These are phyloP conservation scores for Agaricales sp. DNA, from an alignment of 1,284 basidiomycete species.

Conservation along the genomic window DNA sequence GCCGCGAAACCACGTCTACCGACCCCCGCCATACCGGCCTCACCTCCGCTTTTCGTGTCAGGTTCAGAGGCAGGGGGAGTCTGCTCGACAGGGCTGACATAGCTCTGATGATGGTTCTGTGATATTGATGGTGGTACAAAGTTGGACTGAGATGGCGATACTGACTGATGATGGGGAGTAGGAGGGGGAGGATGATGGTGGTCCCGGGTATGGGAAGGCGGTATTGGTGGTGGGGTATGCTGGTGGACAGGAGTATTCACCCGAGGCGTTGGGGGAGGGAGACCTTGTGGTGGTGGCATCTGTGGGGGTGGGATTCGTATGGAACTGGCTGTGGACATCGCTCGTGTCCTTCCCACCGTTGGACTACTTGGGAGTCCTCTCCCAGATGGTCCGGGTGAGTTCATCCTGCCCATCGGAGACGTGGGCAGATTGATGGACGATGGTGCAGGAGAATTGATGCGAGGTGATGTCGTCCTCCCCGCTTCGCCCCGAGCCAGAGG, in stretches of 20 bases:
- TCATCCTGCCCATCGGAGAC: neutral
- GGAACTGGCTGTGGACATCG: neutral
- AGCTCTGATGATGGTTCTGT: conserved; percentile 2
- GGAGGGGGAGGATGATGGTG: conserved; percentile 2
- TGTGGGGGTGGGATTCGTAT: neutral
- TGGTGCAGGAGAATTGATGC: no score
- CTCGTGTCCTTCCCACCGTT: neutral
- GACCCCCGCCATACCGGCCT: conserved; percentile 85
- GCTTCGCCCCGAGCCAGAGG: neutral
- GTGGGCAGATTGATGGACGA: neutral
- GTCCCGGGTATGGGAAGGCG: neutral
- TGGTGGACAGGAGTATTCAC: neutral
- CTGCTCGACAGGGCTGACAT: neutral
- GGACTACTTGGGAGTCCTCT: neutral
- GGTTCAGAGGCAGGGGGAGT: conserved; percentile 15
- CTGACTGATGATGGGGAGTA: conserved; percentile 1
- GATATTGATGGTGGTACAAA: conserved; percentile 4
- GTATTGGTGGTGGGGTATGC: neutral
- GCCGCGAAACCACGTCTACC: conserved; percentile 79
- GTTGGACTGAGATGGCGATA: no score
- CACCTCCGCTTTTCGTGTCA: conserved; percentile 68
- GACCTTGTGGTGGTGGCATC: neutral
- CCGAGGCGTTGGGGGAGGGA: neutral
- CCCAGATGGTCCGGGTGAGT: neutral
- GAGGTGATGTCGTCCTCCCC: no score